These are phyloP conservation scores for Dunaliella salina DNA, from an alignment of 163 green algal genomes.

Conservation along the genomic window DNA sequence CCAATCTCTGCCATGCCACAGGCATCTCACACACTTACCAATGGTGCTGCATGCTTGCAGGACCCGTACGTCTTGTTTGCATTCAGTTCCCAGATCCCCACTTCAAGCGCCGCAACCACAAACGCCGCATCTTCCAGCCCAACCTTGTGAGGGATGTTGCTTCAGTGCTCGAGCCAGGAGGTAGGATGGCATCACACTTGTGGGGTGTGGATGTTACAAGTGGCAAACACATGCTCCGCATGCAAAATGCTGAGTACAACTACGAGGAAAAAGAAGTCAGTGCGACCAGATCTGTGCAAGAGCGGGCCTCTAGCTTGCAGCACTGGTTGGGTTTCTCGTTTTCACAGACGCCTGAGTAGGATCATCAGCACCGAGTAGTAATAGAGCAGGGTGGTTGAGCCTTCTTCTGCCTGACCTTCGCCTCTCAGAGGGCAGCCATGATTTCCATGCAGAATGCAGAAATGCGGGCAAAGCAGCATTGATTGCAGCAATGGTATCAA, in stretches of 20 bases:
- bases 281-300: neutral
- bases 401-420: too few species aligned
- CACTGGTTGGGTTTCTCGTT: neutral
- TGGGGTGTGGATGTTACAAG: constrained; percentile 11
- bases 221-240: neutral
- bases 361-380: neutral
- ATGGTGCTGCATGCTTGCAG: neutral
- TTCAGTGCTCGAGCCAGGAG: constrained; percentile 40
- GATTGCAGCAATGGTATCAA: too few species aligned
- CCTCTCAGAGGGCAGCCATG: too few species aligned
- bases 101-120: constrained; percentile 83
- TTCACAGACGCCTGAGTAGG: neutral
- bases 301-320: too few species aligned
- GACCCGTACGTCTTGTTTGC: constrained; percentile 8
- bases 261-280: too few species aligned
- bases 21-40: too few species aligned
- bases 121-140: constrained; percentile 82
- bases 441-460: too few species aligned
- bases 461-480: too few species aligned
- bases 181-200: constrained; percentile 19
- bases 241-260: too few species aligned
- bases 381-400: too few species aligned
- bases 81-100: constrained; percentile 78
- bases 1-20: too few species aligned
- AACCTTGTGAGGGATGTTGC: constrained; percentile 52